A percentile compares a stretch with the other conserved stretches of the same genome.
Conservation (phyloP, 2,329 filamentous ascomycete genomes). For the Fusarium coffeatum region DNA sequence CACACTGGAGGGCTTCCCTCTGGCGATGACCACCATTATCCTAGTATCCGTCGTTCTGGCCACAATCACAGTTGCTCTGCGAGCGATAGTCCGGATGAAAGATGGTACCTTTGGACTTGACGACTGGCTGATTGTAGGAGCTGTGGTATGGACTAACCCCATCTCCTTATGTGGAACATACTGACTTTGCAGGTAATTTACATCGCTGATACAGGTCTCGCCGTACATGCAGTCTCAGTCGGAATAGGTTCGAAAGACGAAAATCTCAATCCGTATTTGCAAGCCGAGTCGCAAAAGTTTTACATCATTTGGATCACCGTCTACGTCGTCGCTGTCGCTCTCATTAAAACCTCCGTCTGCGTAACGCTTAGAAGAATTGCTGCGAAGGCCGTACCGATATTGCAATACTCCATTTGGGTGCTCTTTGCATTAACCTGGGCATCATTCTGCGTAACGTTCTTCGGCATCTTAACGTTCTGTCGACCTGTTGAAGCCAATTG, state of each 20-base stretch:
- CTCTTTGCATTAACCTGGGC: constrained; percentile 7
- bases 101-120: neutral
- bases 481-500: neutral
- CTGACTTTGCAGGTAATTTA: neutral
- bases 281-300: constrained; percentile 7
- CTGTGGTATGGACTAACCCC: neutral
- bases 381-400: neutral
- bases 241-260: neutral
- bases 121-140: neutral
- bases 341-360: constrained; percentile 9
- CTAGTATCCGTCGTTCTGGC: neutral
- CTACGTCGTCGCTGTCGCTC: constrained; percentile 8
- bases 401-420: constrained; percentile 2
- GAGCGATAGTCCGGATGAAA: neutral
- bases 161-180: fast-evolving
- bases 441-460: constrained; percentile 8
- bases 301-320: constrained; percentile 10
- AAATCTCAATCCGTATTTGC: neutral
- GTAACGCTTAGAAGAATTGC: constrained; percentile 8
- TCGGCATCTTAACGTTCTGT: constrained; percentile 4
- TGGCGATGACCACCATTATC: neutral
- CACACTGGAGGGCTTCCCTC: neutral
- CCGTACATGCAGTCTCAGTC: neutral
- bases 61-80: neutral
- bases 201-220: neutral